Evolutionary conservation across 306 rosid genomes (phyloP).

Genomic region (Quercus bicolor): DNA sequence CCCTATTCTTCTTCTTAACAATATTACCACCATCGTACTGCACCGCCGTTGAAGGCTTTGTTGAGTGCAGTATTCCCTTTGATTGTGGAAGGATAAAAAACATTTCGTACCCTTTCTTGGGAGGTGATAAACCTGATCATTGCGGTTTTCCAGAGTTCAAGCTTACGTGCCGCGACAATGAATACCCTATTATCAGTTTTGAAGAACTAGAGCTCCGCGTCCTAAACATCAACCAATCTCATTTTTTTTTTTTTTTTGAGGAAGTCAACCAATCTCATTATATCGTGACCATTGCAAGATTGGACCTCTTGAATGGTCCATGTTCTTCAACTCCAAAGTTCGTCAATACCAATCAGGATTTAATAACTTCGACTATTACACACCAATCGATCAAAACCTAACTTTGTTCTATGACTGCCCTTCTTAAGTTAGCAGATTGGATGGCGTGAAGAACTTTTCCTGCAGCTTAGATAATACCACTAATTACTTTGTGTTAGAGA

Average conservation of each 20-base stretch:
- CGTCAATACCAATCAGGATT: conserved; percentile 9
- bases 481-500: background rate
- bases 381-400: conserved; percentile 6
- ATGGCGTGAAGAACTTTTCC: background rate
- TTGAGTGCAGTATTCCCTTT: conserved; percentile 25
- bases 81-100: conserved; percentile 29
- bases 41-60: conserved; percentile 10
- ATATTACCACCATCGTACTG: conserved; percentile 10
- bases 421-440: rapidly evolving
- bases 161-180: conserved; percentile 21
- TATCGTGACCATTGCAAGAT: conserved; percentile 24
- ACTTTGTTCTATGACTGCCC: conserved; percentile 29
- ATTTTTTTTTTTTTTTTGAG: no score
- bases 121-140: background rate
- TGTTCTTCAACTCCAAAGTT: background rate
- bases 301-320: conserved; percentile 24
- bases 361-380: conserved; percentile 4
- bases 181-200: conserved; percentile 20
- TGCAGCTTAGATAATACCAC: background rate
- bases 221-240: background rate
- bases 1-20: conserved; percentile 21
- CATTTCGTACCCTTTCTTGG: conserved; percentile 43
- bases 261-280: no score
- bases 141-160: conserved; percentile 39
- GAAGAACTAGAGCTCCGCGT: conserved; percentile 18